Percentiles rank a stretch among this genome's conserved stretches.
phyloP scores from a whole-genome alignment of 768 basidiomycete genomes.

The Chalciporus piperatus region DNA sequence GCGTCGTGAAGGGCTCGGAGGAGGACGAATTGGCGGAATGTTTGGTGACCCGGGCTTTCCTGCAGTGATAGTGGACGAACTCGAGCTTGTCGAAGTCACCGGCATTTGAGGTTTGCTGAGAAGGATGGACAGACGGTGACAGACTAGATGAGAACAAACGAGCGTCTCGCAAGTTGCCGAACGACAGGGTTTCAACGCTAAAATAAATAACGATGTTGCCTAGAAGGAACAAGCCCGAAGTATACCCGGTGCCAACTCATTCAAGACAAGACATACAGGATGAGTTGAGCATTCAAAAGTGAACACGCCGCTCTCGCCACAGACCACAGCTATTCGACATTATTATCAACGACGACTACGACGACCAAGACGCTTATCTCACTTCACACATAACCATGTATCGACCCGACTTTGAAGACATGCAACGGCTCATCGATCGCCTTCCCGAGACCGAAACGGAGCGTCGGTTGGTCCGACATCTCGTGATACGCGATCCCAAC shows the following conservation, averaged over 20 bases:
- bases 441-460: slow-evolving; percentile 59
- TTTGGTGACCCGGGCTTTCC: slow-evolving; percentile 26
- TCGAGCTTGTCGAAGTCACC: slow-evolving; percentile 43
- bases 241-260: neutral
- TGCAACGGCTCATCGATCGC: slow-evolving; percentile 58
- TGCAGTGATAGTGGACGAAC: slow-evolving; percentile 49
- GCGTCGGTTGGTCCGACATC: slow-evolving; percentile 56
- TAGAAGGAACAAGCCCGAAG: neutral
- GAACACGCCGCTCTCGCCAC: neutral
- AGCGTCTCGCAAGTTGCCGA: slow-evolving; percentile 25
- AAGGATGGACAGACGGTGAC: too few relatives aligned
- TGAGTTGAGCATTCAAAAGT: neutral
- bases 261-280: neutral
- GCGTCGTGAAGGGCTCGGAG: slow-evolving; percentile 49
- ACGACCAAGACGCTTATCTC: neutral
- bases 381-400: slow-evolving; percentile 18
- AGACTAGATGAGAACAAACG: neutral
- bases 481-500: slow-evolving; percentile 46
- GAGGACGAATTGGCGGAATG: slow-evolving; percentile 34
- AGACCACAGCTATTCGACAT: neutral
- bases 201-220: neutral
- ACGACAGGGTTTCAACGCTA: neutral
- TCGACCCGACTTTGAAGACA: slow-evolving; percentile 40
- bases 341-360: neutral
- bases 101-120: neutral